Evolutionary conservation across 805 yeast genomes (phyloP), one percentile per base, ranked within the genome.

Genomic region (Scheffersomyces ergatensis): DNA sequence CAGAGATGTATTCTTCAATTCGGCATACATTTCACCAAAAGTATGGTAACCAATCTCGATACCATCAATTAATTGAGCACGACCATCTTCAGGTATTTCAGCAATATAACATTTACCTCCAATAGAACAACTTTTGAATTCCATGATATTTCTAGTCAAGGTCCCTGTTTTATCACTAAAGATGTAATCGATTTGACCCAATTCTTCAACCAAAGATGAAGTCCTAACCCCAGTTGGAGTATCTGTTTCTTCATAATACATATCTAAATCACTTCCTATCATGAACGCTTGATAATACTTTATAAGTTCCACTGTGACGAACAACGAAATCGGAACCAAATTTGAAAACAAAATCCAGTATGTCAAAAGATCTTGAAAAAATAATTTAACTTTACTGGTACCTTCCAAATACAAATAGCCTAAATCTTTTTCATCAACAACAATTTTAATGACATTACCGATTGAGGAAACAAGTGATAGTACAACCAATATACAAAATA

Each of bases 151-250:
- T 63, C 97, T 70, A 0, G 99, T 93, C 44, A 93, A 72, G 0
- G 99, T 93, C 23, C 99, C 99, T 0, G 99, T 93, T 59, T 93
- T 93, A 63, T 93, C 99, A 61, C 96, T 87, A 66, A 93, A 93
- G 17, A 93, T 86, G 57, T 89, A 90, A 58, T 92, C 95, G 54
- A 93, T 90, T 62, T 93, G 99, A 20, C 99, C 99, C 48, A 93
- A 72, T 54, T 93, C 99, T 63, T 93, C 99, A 5, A 93, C 99
- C 51, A 93, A 74, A 12, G 96, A 85, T 1, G 98, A 92, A 0
- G 99, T 92, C 48, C 99, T 75, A 15, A 93, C 96, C 4, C 90
- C 89, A 0, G 97, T 85, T 2, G 99, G 98, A 0, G 97, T 89
- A 56, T 93, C 98, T 0, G 89, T 77, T 37, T 77, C 84, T 47